Evolutionary conservation across 768 basidiomycete genomes (phyloP).

Genomic region (Boletus pseudo-olivaceus): DNA sequence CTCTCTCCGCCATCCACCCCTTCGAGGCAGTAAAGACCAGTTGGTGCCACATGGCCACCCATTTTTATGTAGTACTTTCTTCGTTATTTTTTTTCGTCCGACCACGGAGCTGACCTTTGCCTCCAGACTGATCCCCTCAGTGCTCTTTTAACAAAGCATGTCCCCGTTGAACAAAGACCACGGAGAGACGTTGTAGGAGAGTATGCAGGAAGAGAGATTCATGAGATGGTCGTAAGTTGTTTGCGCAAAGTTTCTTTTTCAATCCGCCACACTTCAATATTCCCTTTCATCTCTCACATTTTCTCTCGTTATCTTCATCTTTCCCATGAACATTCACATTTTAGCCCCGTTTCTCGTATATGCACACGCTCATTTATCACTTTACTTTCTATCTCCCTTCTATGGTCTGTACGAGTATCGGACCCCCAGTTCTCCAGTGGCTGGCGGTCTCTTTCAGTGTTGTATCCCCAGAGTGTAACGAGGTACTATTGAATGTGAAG

Average conservation of each 20-base stretch:
- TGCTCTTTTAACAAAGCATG: constrained; percentile 80
- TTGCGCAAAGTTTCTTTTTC: constrained; percentile 15
- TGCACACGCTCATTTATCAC: constrained; percentile 18
- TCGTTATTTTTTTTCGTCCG: background rate
- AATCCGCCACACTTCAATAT: constrained; percentile 1
- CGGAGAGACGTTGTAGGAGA: constrained; percentile 70
- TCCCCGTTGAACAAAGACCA: constrained; percentile 73
- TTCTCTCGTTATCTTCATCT: constrained; percentile 3
- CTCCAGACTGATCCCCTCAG: constrained; percentile 77
- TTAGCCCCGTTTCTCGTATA: constrained; percentile 20
- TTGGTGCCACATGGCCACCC: constrained; percentile 4
- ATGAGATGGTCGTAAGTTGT: constrained; percentile 72
- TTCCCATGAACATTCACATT: constrained; percentile 13
- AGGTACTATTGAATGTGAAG: constrained; percentile 19
- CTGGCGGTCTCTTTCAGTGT: constrained; percentile 14
- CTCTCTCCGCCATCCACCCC: background rate
- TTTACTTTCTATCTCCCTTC: constrained; percentile 15
- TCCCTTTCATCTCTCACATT: constrained; percentile 8
- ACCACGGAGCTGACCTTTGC: constrained; percentile 3
- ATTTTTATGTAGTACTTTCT: constrained; percentile 1
- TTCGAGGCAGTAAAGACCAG: constrained; percentile 6
- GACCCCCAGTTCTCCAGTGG: background rate
- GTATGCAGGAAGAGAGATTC: constrained; percentile 68
- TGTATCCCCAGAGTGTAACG: constrained; percentile 22
- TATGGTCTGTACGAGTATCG: constrained; percentile 25